These are phyloP conservation scores for Chaetomiaceae sp. DNA, from an alignment of 2,329 filamentous ascomycete species.

Conservation along the genomic window DNA sequence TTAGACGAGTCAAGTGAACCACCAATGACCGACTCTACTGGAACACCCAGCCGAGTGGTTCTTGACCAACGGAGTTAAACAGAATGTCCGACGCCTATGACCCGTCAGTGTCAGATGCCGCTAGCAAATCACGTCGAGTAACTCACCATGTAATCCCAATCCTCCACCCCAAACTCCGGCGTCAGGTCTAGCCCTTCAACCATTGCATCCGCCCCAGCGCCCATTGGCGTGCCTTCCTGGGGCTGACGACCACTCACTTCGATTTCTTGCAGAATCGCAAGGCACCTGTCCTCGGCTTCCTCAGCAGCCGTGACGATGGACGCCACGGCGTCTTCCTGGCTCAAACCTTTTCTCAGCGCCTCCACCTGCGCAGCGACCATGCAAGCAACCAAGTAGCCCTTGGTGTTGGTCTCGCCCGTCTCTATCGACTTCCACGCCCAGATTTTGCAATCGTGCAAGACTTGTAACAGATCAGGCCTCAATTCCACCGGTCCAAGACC, in stretches of 20 bases:
- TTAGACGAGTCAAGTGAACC: no score
- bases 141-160: conserved; percentile 42
- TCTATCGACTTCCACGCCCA: conserved; percentile 41
- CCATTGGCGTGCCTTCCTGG: no score
- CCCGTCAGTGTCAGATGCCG: neutral
- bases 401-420: conserved; percentile 52
- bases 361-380: conserved; percentile 41
- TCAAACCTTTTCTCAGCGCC: conserved; percentile 36
- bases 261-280: conserved; percentile 28
- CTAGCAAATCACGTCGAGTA: neutral
- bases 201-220: conserved; percentile 22
- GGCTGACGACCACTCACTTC: conserved; percentile 14
- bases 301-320: conserved; percentile 36
- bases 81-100: neutral
- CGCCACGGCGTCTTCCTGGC: conserved; percentile 32
- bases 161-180: conserved; percentile 26
- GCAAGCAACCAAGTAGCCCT: conserved; percentile 43
- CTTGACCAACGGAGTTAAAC: neutral
- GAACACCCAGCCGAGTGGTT: conserved; percentile 6
- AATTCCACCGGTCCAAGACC: conserved; percentile 33
- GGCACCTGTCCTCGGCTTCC: conserved; percentile 23
- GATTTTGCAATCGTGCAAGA: conserved; percentile 38
- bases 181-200: neutral
- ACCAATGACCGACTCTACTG: no score
- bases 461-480: conserved; percentile 39